Evolutionary conservation across 2,329 filamentous ascomycete species (phyloP).

Genomic region (Talaromyces marneffei): DNA sequence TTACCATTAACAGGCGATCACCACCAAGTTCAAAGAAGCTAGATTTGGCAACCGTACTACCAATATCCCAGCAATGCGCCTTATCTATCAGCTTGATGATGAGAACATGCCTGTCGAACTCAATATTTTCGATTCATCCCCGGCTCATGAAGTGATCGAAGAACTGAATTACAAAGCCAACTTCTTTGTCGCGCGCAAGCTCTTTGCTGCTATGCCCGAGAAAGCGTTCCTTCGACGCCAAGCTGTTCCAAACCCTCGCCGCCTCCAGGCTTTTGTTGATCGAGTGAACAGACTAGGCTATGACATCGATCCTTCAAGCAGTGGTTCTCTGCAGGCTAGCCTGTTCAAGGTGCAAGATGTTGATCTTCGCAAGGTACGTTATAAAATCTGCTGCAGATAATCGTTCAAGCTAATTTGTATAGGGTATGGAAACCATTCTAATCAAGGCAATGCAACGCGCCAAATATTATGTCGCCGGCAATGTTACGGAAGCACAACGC

Average conservation of each 20-base stretch:
- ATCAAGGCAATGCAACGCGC: conserved; percentile 94
- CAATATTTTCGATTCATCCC: conserved; percentile 89
- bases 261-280: conserved; percentile 83
- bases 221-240: conserved; percentile 90
- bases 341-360: conserved; percentile 86
- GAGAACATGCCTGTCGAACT: conserved; percentile 96
- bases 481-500: conserved; percentile 68
- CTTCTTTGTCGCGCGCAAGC: conserved; percentile 76
- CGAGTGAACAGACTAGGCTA: conserved; percentile 89
- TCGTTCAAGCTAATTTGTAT: conserved; percentile 2
- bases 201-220: conserved; percentile 73
- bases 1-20: conserved; percentile 66
- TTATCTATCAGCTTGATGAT: conserved; percentile 91
- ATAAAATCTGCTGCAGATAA: not conserved
- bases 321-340: conserved; percentile 86
- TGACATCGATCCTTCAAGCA: conserved; percentile 82
- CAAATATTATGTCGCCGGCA: conserved; percentile 86
- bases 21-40: conserved; percentile 83
- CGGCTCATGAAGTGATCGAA: conserved; percentile 87
- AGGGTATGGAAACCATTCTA: conserved; percentile 91
- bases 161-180: conserved; percentile 94
- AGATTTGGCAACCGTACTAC: conserved; percentile 75
- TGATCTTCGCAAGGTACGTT: conserved; percentile 69
- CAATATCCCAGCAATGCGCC: conserved; percentile 75
- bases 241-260: conserved; percentile 74